These are phyloP conservation scores for Aspergillus sp. DNA, from an alignment of 2,329 filamentous ascomycete species.

Conservation along the genomic window DNA sequence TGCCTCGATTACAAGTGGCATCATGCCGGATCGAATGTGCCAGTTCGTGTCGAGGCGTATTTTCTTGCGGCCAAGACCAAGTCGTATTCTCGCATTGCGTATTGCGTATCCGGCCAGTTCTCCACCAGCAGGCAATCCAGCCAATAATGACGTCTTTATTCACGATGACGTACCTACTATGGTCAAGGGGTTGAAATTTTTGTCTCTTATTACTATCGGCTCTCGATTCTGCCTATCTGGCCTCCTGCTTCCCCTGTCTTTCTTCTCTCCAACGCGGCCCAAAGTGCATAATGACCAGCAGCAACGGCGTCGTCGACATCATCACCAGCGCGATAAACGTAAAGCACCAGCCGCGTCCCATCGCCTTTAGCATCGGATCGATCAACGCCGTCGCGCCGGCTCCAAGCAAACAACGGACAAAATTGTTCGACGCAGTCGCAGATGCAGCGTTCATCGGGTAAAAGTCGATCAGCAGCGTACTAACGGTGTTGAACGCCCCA, in stretches of 20 bases:
- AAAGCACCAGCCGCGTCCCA: conserved; percentile 20
- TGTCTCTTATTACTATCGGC: not conserved
- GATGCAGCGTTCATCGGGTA: conserved; percentile 48
- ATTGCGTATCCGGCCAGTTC: not conserved
- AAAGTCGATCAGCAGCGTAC: conserved; percentile 53
- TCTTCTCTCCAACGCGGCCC: conserved; percentile 14
- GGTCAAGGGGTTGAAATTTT: not conserved
- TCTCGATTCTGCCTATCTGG: not conserved
- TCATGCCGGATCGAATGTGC: not conserved
- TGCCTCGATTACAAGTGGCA: not conserved
- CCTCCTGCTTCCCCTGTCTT: conserved; percentile 1
- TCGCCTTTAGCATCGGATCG: conserved; percentile 43
- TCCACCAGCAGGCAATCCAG: not conserved
- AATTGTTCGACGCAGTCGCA: conserved; percentile 51
- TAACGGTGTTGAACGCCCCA: conserved; percentile 49
- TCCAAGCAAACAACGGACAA: conserved; percentile 49
- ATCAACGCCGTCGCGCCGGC: conserved; percentile 50
- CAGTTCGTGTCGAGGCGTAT: not conserved
- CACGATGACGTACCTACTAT: not conserved
- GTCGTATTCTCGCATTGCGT: not conserved
- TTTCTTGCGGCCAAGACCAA: too few relatives aligned
- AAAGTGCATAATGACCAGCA: conserved; percentile 2
- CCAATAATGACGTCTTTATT: not conserved
- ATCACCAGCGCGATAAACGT: conserved; percentile 17
- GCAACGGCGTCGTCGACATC: conserved; percentile 7